A percentile compares a stretch with the other conserved stretches of the same genome.
phyloP scores from a whole-genome alignment of 2,329 filamentous ascomycete genomes.

The Ophiostoma pallidulum region DNA sequence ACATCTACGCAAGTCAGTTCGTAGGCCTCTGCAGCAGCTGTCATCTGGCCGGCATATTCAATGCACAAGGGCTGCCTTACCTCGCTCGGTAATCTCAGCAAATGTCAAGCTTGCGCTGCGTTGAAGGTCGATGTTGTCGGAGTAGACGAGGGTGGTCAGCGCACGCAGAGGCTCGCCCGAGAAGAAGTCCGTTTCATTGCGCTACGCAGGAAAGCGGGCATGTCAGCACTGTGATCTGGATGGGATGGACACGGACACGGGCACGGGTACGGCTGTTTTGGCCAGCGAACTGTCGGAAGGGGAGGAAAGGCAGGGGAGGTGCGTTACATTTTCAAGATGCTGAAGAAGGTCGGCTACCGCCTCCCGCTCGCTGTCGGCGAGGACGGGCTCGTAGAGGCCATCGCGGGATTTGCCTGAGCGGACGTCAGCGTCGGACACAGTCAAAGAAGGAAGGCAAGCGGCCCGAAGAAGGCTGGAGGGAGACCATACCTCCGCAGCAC shows the following conservation, averaged over 20 bases:
- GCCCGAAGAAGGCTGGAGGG: neutral
- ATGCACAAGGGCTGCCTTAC: conserved; percentile 45
- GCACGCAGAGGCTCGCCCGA: conserved; percentile 88
- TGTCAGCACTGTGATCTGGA: conserved; percentile 23
- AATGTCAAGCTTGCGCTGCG: conserved; percentile 96
- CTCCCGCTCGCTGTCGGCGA: conserved; percentile 93
- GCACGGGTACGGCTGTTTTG: too few relatives aligned
- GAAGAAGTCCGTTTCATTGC: conserved; percentile 97
- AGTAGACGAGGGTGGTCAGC: conserved; percentile 92
- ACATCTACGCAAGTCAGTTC: conserved; percentile 57
- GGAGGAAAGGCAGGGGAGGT: neutral
- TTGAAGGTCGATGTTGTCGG: conserved; percentile 96
- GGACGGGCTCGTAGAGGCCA: conserved; percentile 73
- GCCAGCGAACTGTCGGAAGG: neutral
- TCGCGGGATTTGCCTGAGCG: conserved; percentile 62
- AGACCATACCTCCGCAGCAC: conserved; percentile 46
- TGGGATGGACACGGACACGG: too few relatives aligned
- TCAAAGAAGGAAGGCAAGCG: neutral
- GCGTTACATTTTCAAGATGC: conserved; percentile 86
- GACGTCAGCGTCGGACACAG: conserved; percentile 10
- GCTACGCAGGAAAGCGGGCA: conserved; percentile 39
- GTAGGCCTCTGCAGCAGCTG: conserved; percentile 7
- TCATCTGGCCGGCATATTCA: too few relatives aligned
- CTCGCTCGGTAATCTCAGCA: conserved; percentile 96
- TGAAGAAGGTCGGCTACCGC: conserved; percentile 91